phyloP scores from a whole-genome alignment of 768 basidiomycete genomes.

The Sporobolomyces pararoseus region DNA sequence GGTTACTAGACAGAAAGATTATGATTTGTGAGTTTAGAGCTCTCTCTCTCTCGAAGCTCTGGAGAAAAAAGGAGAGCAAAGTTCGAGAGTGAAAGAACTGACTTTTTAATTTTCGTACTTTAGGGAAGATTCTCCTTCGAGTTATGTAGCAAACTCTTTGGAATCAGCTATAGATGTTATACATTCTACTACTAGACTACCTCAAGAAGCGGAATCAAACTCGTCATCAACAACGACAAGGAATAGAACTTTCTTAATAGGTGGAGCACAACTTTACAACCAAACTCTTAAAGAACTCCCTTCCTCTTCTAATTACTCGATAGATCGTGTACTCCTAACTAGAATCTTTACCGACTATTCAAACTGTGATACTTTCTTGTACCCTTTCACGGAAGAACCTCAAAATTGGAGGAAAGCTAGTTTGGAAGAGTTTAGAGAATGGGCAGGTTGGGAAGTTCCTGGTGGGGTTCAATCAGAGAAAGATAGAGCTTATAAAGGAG shows the following conservation, averaged over 20 bases:
- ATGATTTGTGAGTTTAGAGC: constrained; percentile 66
- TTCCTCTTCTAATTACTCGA: constrained; percentile 50
- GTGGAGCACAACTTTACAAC: constrained; percentile 80
- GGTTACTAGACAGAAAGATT: constrained; percentile 61
- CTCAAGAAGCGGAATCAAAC: no score
- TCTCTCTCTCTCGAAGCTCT: no score
- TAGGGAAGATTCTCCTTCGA: background rate
- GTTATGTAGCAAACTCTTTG: constrained; percentile 30
- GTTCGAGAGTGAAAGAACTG: no score
- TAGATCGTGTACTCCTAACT: constrained; percentile 82
- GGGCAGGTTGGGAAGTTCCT: constrained; percentile 76
- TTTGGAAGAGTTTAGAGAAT: constrained; percentile 64
- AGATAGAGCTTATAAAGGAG: constrained; percentile 63
- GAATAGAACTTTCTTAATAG: constrained; percentile 75
- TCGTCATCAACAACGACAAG: constrained; percentile 13
- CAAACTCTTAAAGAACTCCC: constrained; percentile 58
- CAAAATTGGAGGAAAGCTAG: constrained; percentile 61
- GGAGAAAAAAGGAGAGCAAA: no score
- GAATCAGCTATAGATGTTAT: no score
- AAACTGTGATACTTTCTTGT: constrained; percentile 82
- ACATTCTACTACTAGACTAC: no score
- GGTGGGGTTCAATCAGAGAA: constrained; percentile 61
- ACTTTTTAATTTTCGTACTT: background rate
- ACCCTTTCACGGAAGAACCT: constrained; percentile 56
- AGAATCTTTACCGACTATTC: constrained; percentile 69